A percentile compares a stretch with the other conserved stretches of the same genome.
Conservation (phyloP, 2,329 filamentous ascomycete genomes). For the Karstenula rhodostoma region DNA sequence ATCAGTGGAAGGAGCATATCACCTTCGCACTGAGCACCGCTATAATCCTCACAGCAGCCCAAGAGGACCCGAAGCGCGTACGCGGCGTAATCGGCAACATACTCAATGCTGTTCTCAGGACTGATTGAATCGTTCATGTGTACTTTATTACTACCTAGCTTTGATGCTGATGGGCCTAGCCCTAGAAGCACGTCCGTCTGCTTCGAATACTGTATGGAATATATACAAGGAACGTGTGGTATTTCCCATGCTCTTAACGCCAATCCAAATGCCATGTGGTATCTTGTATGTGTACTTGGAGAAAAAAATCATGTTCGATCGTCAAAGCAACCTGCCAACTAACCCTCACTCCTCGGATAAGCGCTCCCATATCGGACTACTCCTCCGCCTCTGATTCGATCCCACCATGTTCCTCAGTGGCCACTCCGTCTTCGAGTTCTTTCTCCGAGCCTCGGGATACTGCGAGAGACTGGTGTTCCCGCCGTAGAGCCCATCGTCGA, state of each 20-base stretch:
- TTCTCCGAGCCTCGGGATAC: slow-evolving; percentile 32
- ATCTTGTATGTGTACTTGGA: slow-evolving; percentile 25
- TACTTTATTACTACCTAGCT: slow-evolving; percentile 1
- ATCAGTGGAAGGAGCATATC: slow-evolving; percentile 42
- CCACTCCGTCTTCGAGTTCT: slow-evolving; percentile 40
- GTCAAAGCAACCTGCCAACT: slow-evolving; percentile 11
- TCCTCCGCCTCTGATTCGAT: slow-evolving; percentile 26
- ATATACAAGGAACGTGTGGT: slow-evolving; percentile 8
- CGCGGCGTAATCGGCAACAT: slow-evolving; percentile 41
- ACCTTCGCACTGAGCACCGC: slow-evolving; percentile 43
- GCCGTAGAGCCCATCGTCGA: slow-evolving; percentile 41
- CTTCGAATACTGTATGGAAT: not conserved
- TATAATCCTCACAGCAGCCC: slow-evolving; percentile 39
- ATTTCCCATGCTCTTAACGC: slow-evolving; percentile 2
- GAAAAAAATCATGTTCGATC: slow-evolving; percentile 25
- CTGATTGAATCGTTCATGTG: slow-evolving; percentile 12
- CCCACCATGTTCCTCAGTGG: slow-evolving; percentile 37
- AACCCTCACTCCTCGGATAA: slow-evolving; percentile 38
- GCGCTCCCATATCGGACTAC: slow-evolving; percentile 43
- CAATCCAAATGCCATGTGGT: slow-evolving; percentile 16
- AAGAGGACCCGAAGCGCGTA: slow-evolving; percentile 35
- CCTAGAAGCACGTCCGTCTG: not conserved
- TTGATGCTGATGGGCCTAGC: not conserved
- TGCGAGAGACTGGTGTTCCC: slow-evolving; percentile 37
- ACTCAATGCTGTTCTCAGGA: slow-evolving; percentile 33